A percentile compares a stretch with the other conserved stretches of the same genome.
Conservation (phyloP, 1,139 yeast species). For the Zygoascus hellenicus region DNA sequence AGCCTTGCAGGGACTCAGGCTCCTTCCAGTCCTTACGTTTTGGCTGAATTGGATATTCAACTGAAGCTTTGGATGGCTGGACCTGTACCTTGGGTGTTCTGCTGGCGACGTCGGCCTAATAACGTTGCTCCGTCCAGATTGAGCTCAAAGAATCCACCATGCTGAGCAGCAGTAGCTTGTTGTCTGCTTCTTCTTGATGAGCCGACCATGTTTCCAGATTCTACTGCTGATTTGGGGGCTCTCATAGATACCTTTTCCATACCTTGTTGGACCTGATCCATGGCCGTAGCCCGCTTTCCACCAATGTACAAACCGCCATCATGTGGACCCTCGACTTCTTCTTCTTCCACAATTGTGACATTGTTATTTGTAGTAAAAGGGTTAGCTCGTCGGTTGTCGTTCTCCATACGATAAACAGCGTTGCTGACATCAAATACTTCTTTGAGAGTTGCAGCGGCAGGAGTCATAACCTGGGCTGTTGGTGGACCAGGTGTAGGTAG, state of each 20-base stretch:
- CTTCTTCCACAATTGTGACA: constrained; percentile 5
- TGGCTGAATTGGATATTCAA: too few species aligned
- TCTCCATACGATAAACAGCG: constrained; percentile 91
- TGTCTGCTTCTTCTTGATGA: constrained; percentile 6
- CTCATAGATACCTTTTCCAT: constrained; percentile 24
- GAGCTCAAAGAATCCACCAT: constrained; percentile 52
- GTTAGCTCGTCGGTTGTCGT: constrained; percentile 52
- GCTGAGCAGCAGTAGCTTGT: background rate
- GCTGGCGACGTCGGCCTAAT: constrained; percentile 46
- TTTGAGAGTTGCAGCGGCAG: constrained; percentile 86
- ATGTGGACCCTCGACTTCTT: constrained; percentile 6
- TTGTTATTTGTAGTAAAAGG: constrained; percentile 2
- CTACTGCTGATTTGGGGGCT: constrained; percentile 13
- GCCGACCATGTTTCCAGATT: constrained; percentile 7
- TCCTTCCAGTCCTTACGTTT: too few species aligned
- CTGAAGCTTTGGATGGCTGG: constrained; percentile 5
- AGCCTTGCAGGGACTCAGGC: too few species aligned
- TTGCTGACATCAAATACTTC: constrained; percentile 94
- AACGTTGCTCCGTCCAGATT: constrained; percentile 75
- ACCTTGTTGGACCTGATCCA: constrained; percentile 21
- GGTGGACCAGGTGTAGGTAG: constrained; percentile 18
- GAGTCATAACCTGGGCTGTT: constrained; percentile 49
- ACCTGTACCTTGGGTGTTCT: background rate
- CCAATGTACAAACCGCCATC: constrained; percentile 9
- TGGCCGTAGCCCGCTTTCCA: constrained; percentile 7